phyloP scores from a whole-genome alignment of 2,329 filamentous ascomycete genomes.

The Fusarium sp. region DNA sequence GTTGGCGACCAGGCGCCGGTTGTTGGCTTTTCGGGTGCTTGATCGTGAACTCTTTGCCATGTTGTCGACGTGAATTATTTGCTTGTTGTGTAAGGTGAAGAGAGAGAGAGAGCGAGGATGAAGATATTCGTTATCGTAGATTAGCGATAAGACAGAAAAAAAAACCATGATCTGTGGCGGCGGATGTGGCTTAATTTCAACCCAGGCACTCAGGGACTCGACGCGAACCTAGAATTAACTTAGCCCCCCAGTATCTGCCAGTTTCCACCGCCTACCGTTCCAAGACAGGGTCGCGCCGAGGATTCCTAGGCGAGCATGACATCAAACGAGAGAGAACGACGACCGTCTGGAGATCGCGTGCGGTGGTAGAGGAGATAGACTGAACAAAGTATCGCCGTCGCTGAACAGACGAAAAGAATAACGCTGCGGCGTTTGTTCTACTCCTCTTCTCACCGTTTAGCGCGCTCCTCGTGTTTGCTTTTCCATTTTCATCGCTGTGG shows the following conservation, averaged over 20 bases:
- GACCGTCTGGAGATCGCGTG: conserved; percentile 24
- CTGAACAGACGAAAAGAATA: not conserved
- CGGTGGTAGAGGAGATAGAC: conserved; percentile 29
- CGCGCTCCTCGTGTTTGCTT: not conserved
- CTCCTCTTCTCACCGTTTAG: not conserved
- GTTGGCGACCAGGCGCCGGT: conserved; percentile 79
- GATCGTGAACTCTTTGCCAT: conserved; percentile 93
- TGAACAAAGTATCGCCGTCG: not conserved
- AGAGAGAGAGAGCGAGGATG: conserved; percentile 12
- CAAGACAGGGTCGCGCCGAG: conserved; percentile 14
- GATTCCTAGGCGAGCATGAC: conserved; percentile 39
- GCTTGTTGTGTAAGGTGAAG: conserved; percentile 14
- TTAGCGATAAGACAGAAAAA: conserved; percentile 13
- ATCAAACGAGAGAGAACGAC: conserved; percentile 39
- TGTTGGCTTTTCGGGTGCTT: conserved; percentile 85
- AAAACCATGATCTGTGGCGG: conserved; percentile 28
- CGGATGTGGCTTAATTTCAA: conserved; percentile 1
- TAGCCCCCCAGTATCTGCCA: conserved; percentile 29
- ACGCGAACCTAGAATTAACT: not conserved
- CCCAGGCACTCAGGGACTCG: not conserved
- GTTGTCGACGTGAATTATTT: conserved; percentile 43
- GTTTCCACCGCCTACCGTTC: conserved; percentile 39
- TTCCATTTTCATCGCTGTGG: conserved; percentile 1
- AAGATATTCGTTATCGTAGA: conserved; percentile 28
- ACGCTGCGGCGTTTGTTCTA: not conserved